These are phyloP conservation scores for Hamigera avellanea DNA, from an alignment of 495 filamentous ascomycete species.

Conservation along the genomic window DNA sequence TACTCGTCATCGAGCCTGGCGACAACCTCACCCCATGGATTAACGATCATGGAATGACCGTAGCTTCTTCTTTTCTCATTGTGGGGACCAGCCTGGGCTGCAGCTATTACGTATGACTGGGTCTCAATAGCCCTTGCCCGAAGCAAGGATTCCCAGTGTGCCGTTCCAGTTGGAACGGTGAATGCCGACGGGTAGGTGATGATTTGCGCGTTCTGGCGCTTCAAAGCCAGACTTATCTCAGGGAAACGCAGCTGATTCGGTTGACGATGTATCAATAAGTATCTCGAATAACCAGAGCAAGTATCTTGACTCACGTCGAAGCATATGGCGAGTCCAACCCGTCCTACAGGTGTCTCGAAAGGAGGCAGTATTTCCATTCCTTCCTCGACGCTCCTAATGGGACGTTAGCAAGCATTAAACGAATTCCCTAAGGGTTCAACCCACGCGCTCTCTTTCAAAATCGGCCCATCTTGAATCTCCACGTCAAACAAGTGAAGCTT, in stretches of 20 bases:
- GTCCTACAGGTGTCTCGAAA: conserved; percentile 60
- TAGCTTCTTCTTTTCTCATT: conserved; percentile 74
- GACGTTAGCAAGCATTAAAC: not conserved
- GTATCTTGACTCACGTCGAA: conserved; percentile 56
- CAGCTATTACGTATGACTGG: conserved; percentile 76
- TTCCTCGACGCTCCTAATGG: conserved; percentile 43
- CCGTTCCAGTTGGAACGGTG: conserved; percentile 73
- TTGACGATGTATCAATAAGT: not conserved
- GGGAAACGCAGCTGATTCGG: conserved; percentile 57
- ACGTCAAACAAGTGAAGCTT: conserved; percentile 76
- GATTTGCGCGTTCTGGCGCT: conserved; percentile 56
- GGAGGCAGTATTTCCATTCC: conserved; percentile 51
- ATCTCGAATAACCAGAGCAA: not conserved
- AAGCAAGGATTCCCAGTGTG: conserved; percentile 75
- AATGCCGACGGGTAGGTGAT: conserved; percentile 87
- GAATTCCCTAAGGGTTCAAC: conserved; percentile 4
- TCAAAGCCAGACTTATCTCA: conserved; percentile 57
- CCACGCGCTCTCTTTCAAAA: conserved; percentile 49
- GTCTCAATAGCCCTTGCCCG: conserved; percentile 82
- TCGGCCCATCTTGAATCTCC: conserved; percentile 49
- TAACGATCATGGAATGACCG: conserved; percentile 78
- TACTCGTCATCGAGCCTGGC: conserved; percentile 45
- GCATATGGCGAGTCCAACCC: conserved; percentile 70
- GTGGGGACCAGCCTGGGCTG: conserved; percentile 73
- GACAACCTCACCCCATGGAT: conserved; percentile 77